Conservation (phyloP, 2,329 filamentous ascomycete genomes). For the Nemania bipapillata region DNA sequence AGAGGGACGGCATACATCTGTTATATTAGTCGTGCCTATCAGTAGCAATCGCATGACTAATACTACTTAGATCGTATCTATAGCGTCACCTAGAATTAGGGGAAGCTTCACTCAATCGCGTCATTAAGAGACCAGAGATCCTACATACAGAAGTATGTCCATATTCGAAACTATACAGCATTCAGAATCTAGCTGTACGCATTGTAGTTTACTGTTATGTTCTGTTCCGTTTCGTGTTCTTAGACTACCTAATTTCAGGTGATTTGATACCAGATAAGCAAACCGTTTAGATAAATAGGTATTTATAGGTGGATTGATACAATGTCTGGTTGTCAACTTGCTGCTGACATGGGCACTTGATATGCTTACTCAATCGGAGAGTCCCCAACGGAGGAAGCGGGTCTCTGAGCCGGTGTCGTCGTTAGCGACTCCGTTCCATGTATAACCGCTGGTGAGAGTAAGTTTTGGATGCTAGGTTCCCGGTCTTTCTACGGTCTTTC, state of each 20-base stretch:
- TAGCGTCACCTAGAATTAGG: constrained; percentile 20
- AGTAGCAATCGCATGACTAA: background rate
- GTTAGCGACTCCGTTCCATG: constrained; percentile 11
- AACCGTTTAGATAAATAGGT: background rate
- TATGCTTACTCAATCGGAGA: constrained; percentile 38
- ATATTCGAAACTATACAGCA: no score
- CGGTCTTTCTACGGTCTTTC: background rate
- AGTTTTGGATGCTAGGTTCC: no score
- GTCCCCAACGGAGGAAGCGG: constrained; percentile 45
- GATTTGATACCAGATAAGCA: no score
- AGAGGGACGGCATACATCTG: background rate
- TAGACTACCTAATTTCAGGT: no score
- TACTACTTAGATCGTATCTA: background rate
- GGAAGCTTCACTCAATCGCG: constrained; percentile 15
- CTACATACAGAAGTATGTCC: no score
- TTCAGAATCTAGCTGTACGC: no score
- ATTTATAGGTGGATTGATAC: background rate
- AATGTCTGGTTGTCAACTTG: background rate
- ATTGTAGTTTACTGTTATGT: background rate
- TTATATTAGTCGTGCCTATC: background rate
- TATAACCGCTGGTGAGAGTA: background rate
- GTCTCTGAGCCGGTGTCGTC: constrained; percentile 22
- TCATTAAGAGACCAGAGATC: constrained; percentile 1
- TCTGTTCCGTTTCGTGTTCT: background rate
- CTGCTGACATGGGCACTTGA: constrained; percentile 16